These are phyloP conservation scores for Penicillium salamii DNA, from an alignment of 495 filamentous ascomycete species.

Conservation along the genomic window DNA sequence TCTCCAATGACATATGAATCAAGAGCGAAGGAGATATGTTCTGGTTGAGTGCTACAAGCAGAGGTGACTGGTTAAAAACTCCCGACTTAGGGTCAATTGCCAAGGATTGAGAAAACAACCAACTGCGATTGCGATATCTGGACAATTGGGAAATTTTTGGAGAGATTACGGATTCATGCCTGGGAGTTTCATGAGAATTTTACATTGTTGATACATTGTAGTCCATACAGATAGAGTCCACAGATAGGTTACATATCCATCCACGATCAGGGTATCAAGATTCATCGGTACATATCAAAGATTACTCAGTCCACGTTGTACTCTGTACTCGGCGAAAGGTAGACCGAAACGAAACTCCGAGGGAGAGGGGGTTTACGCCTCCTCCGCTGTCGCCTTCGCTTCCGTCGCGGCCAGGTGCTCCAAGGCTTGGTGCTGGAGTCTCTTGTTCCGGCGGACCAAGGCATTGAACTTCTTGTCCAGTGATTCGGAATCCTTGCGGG, in stretches of 20 bases:
- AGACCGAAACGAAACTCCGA: neutral
- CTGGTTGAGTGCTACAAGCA: neutral
- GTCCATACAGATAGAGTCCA: too few relatives aligned
- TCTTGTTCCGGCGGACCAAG: slow-evolving; percentile 50
- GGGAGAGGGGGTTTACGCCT: neutral
- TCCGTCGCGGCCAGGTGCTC: slow-evolving; percentile 1
- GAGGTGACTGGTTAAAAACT: neutral
- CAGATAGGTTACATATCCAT: too few relatives aligned
- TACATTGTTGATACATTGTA: slow-evolving; percentile 4
- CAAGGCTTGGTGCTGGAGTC: slow-evolving; percentile 43
- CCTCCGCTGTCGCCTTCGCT: too few relatives aligned
- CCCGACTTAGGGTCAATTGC: neutral
- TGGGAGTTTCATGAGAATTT: too few relatives aligned
- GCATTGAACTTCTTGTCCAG: slow-evolving; percentile 47
- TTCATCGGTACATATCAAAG: too few relatives aligned
- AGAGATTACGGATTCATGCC: too few relatives aligned
- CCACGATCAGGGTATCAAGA: slow-evolving; percentile 4
- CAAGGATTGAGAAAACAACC: neutral
- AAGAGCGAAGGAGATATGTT: neutral
- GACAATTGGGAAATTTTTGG: too few relatives aligned
- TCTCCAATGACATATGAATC: too few relatives aligned
- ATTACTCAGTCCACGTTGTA: too few relatives aligned
- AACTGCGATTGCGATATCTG: neutral
- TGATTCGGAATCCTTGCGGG: slow-evolving; percentile 42
- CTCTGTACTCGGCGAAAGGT: too few relatives aligned